Conservation (phyloP, 2,329 filamentous ascomycete species). For the Tolypocladium endophyticum region DNA sequence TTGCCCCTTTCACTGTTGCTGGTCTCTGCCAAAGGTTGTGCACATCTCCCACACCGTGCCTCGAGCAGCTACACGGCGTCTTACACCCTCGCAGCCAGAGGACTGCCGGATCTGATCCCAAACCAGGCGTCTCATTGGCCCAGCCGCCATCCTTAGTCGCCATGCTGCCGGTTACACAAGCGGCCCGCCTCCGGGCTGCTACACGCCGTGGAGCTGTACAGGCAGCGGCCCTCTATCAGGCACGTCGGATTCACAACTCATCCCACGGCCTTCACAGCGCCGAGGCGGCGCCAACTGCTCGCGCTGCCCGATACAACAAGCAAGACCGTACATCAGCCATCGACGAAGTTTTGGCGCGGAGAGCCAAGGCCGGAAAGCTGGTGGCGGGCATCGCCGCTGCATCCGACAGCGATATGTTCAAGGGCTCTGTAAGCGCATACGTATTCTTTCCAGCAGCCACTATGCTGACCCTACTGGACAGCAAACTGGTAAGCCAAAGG, state of each 20-base stretch:
- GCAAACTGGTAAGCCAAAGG: slow-evolving; percentile 54
- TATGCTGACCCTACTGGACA: slow-evolving; percentile 5
- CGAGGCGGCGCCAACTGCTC: slow-evolving; percentile 13
- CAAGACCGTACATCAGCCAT: slow-evolving; percentile 14
- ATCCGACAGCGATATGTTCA: slow-evolving; percentile 75
- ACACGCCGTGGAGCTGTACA: slow-evolving; percentile 1
- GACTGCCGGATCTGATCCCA: neutral
- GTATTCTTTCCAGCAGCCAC: neutral
- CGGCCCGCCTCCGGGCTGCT: neutral
- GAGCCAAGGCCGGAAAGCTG: slow-evolving; percentile 61
- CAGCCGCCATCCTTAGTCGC: neutral
- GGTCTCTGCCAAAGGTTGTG: neutral
- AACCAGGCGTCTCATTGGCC: neutral
- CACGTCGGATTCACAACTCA: slow-evolving; percentile 9
- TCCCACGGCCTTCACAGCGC: slow-evolving; percentile 10
- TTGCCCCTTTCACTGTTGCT: neutral
- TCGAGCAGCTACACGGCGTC: neutral
- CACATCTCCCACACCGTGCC: neutral
- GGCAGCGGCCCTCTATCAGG: neutral
- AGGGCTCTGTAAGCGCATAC: slow-evolving; percentile 47
- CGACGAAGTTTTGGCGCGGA: slow-evolving; percentile 23
- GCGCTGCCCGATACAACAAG: slow-evolving; percentile 12
- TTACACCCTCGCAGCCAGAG: neutral
- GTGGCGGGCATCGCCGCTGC: slow-evolving; percentile 67
- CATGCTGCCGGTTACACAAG: slow-evolving; percentile 2